A percentile compares a stretch with the other conserved stretches of the same genome.
Conservation (phyloP, 176 grass and related monocot genomes). For the Avena atlantica region DNA sequence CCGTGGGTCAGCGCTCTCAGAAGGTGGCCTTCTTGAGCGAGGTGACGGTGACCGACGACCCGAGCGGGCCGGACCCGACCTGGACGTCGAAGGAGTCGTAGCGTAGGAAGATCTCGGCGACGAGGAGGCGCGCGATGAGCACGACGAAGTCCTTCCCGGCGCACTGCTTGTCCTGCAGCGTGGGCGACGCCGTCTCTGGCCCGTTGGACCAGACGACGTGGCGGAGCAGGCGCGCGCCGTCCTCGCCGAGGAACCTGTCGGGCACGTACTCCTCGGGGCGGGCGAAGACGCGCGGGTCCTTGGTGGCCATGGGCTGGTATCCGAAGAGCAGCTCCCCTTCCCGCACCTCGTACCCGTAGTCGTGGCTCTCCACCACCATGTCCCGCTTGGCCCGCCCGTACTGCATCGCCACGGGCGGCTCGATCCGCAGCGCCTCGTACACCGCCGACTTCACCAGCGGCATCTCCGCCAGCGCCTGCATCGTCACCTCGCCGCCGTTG, state of each 20-base stretch:
- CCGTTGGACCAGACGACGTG: slow-evolving; percentile 98
- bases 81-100: slow-evolving; percentile 97
- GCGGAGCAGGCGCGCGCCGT: slow-evolving; percentile 62
- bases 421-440: slow-evolving; percentile 91
- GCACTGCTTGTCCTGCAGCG: slow-evolving; percentile 95
- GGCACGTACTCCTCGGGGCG: slow-evolving; percentile 76
- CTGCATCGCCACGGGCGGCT: slow-evolving; percentile 95
- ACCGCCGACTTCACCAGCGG: slow-evolving; percentile 88
- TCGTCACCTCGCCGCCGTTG: slow-evolving; percentile 59
- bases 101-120: slow-evolving; percentile 84
- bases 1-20: background rate
- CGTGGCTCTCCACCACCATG: slow-evolving; percentile 96
- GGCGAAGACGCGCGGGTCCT: slow-evolving; percentile 86
- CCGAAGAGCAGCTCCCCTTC: slow-evolving; percentile 97
- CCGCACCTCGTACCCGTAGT: slow-evolving; percentile 83
- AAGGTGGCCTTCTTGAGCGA: slow-evolving; percentile 96
- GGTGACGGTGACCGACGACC: slow-evolving; percentile 84
- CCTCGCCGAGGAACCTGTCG: slow-evolving; percentile 82
- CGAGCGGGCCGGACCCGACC: slow-evolving; percentile 74
- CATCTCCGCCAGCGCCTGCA: slow-evolving; percentile 79
- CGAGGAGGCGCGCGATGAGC: slow-evolving; percentile 86
- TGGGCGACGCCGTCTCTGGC: slow-evolving; percentile 80
- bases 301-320: slow-evolving; percentile 98
- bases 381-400: slow-evolving; percentile 89
- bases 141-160: slow-evolving; percentile 97